Percentiles rank a stretch among this genome's conserved stretches.
Conservation (phyloP, 2,329 filamentous ascomycete genomes). For the Leptodontidium sp. region DNA sequence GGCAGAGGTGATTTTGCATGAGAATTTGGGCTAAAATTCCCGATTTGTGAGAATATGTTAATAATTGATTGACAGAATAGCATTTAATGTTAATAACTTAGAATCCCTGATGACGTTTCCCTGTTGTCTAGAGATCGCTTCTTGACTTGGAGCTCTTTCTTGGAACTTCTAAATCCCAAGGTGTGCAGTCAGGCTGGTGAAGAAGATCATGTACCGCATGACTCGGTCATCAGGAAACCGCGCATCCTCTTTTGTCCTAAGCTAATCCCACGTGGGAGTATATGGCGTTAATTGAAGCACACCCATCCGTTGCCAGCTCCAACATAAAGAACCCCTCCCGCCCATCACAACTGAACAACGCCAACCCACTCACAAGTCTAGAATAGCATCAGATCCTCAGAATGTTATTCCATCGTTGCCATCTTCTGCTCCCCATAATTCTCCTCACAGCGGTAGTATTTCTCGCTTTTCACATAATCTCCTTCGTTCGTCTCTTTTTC, state of each 20-base stretch:
- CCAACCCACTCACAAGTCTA: too few relatives aligned
- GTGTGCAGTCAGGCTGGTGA: too few relatives aligned
- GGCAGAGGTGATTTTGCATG: conserved; percentile 48
- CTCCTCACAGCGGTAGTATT: not conserved
- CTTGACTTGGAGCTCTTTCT: too few relatives aligned
- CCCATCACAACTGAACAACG: not conserved
- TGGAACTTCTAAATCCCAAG: too few relatives aligned
- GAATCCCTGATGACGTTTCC: too few relatives aligned
- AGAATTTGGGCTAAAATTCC: not conserved
- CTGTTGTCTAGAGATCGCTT: too few relatives aligned
- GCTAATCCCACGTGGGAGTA: not conserved
- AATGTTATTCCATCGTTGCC: not conserved
- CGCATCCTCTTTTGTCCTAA: not conserved
- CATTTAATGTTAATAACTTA: not conserved
- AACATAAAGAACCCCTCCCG: not conserved
- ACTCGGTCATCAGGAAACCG: not conserved
- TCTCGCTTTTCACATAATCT: not conserved
- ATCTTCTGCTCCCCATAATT: not conserved
- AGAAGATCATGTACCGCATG: not conserved
- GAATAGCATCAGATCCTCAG: too few relatives aligned
- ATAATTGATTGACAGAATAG: not conserved
- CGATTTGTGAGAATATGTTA: not conserved
- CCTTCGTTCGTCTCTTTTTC: not conserved
- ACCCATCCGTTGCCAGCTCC: not conserved
- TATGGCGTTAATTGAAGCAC: not conserved